Conservation (phyloP, 2,329 filamentous ascomycete genomes). For the Neofusicoccum umdonicola region DNA sequence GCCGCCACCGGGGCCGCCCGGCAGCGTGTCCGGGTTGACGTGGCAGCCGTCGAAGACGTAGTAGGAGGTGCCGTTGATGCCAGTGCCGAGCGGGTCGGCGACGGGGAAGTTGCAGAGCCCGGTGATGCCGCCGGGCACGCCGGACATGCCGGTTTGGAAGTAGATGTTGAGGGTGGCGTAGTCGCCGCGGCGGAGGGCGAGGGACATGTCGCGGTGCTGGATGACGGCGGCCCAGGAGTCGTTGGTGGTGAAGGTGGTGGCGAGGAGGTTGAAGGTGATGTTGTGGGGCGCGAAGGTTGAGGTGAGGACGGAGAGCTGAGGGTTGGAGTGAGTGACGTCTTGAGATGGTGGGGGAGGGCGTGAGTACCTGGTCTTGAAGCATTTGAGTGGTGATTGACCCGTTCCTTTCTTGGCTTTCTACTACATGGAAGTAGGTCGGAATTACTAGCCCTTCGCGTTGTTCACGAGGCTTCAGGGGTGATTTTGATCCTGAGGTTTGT, state of each 20-base stretch:
- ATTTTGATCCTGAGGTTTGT: too few species aligned
- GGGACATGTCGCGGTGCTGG: constrained; percentile 53
- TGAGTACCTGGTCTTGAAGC: constrained; percentile 36
- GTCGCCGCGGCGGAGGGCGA: constrained; percentile 37
- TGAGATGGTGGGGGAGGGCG: constrained; percentile 28
- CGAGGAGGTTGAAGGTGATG: constrained; percentile 51
- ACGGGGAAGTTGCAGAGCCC: constrained; percentile 54
- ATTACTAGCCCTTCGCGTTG: constrained; percentile 21
- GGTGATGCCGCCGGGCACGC: constrained; percentile 39
- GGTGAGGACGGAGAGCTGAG: constrained; percentile 29
- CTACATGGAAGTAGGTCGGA: constrained; percentile 46
- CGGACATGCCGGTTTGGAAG: constrained; percentile 55
- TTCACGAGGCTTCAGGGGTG: background rate
- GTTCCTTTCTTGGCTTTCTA: constrained; percentile 37
- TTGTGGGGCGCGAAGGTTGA: constrained; percentile 48
- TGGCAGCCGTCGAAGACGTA: too few species aligned
- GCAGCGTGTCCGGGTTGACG: too few species aligned
- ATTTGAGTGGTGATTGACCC: constrained; percentile 40
- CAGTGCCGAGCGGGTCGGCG: constrained; percentile 34
- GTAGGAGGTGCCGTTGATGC: constrained; percentile 30
- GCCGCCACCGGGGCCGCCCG: too few species aligned
- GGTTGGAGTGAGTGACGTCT: constrained; percentile 21
- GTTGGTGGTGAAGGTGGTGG: constrained; percentile 52
- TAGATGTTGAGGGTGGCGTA: constrained; percentile 56
- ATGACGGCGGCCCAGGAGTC: constrained; percentile 53